Evolutionary conservation across 805 yeast species (phyloP), one percentile per base, ranked within the genome.

Genomic region (Wickerhamomyces bovis): DNA sequence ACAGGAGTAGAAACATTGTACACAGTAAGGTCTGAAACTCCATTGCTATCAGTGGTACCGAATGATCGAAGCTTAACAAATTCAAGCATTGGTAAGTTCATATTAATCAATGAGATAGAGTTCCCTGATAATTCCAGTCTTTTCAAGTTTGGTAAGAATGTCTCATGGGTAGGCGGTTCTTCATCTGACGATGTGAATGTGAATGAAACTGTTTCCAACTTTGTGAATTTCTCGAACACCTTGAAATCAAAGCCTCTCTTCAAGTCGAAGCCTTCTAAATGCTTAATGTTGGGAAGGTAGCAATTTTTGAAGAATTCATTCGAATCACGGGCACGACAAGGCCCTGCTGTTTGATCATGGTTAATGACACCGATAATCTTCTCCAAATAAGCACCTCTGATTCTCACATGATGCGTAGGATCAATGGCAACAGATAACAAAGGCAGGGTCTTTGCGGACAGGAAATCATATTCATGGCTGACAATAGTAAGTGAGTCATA

Each of bases 41-140:
- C 36, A 5, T 22, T 31, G 15, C 18, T 31, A 7, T 16, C 41
- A 12, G 25, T 23, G 6, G 23, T 20, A 8, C 39, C 45, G 21
- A 40, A 40, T 15, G 38, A 20, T 15, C 38, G 26, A 6, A 43
- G 11, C 18, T 41, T 33, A 3, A 46, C 13, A 20, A 16, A 19
- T 8, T 39, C 39, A 7, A 45, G 28, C 9, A 38, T 41, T 30
- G 48, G 48, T 1, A 45, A 19, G 15, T 42, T 18, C 33, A 45
- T 21, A 19, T 45, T 42, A 4, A 20, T 19, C 12, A 45, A 16
- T 5, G 28, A 12, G 21, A 45, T 41, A 12, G 39, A 38, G 23
- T 41, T 41, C 18, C 48, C 48, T 10, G 39, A 18, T 6, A 42
- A 21, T 4, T 41, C 41, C 13, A 45, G 18, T 1, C 28, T 9